Evolutionary conservation across 495 filamentous ascomycete species (phyloP).

Genomic region (Penicillium waksmanii): DNA sequence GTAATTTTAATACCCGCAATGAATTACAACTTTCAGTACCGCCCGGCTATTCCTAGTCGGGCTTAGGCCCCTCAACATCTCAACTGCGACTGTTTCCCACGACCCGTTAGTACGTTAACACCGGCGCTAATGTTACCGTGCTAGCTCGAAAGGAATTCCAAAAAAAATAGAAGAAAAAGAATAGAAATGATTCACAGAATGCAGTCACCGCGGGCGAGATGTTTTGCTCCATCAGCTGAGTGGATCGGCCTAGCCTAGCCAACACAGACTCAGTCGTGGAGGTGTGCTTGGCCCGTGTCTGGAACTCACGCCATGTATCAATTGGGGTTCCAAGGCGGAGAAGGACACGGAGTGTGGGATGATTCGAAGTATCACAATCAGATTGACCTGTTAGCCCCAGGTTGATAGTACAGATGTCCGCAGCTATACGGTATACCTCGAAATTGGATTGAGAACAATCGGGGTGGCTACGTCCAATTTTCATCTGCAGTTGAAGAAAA

Average conservation of each 20-base stretch:
- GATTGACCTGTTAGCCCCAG: neutral
- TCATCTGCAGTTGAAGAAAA: slow-evolving; percentile 2
- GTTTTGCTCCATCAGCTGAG: slow-evolving; percentile 14
- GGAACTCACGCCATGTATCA: slow-evolving; percentile 9
- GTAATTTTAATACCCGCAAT: slow-evolving; percentile 1
- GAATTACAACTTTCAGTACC: neutral
- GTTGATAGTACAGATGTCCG: neutral
- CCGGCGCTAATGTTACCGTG: slow-evolving; percentile 10
- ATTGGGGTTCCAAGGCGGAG: neutral
- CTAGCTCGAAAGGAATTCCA: slow-evolving; percentile 4
- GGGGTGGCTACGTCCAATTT: neutral
- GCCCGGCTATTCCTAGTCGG: neutral
- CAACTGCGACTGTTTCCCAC: neutral
- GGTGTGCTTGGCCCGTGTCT: slow-evolving; percentile 12
- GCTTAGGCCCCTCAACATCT: slow-evolving; percentile 3
- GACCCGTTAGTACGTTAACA: slow-evolving; percentile 1
- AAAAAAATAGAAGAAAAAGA: neutral
- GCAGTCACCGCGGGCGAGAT: slow-evolving; percentile 7
- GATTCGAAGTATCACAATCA: neutral
- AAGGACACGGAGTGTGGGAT: neutral
- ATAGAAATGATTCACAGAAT: neutral
- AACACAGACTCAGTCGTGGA: slow-evolving; percentile 9
- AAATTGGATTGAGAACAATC: neutral
- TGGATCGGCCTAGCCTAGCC: slow-evolving; percentile 14
- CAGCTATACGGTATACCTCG: neutral